phyloP scores from a whole-genome alignment of 176 grass and related monocot genomes.

The Avena atlantica region DNA sequence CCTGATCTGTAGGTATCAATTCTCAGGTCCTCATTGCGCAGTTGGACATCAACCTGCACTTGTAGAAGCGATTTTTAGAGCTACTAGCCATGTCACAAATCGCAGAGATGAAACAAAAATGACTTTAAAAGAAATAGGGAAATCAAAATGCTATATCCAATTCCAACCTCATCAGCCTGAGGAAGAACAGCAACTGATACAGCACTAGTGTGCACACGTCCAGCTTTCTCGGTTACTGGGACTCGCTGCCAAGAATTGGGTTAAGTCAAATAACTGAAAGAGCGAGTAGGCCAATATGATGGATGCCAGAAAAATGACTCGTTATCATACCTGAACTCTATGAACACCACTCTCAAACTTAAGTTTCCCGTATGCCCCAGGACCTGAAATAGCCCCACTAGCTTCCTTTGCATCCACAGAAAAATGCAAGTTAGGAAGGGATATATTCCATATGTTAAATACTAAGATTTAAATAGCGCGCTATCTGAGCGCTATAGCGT shows the following conservation, averaged over 20 bases:
- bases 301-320: not conserved
- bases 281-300: not conserved
- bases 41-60: constrained; percentile 87
- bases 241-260: constrained; percentile 62
- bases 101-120: not conserved
- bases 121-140: not conserved
- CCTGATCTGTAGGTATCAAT: constrained; percentile 94
- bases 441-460: not conserved
- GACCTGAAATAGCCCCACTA: constrained; percentile 87
- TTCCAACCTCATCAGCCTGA: constrained; percentile 87
- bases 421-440: constrained; percentile 22
- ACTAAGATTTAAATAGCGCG: too few species aligned
- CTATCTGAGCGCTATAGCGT: too few species aligned
- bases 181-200: constrained; percentile 94
- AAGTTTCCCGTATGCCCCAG: constrained; percentile 81
- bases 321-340: constrained; percentile 83
- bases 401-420: constrained; percentile 65
- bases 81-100: constrained; percentile 7
- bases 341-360: constrained; percentile 96
- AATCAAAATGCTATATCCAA: constrained; percentile 27
- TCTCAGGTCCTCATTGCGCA: constrained; percentile 84
- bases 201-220: constrained; percentile 93
- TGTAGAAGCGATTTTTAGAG: constrained; percentile 1
- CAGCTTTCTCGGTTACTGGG: constrained; percentile 92
- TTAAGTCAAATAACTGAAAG: constrained; percentile 24